A percentile compares a stretch with the other conserved stretches of the same genome.
Evolutionary conservation across 768 basidiomycete species (phyloP).

Genomic region (Amanita brunnescens): DNA sequence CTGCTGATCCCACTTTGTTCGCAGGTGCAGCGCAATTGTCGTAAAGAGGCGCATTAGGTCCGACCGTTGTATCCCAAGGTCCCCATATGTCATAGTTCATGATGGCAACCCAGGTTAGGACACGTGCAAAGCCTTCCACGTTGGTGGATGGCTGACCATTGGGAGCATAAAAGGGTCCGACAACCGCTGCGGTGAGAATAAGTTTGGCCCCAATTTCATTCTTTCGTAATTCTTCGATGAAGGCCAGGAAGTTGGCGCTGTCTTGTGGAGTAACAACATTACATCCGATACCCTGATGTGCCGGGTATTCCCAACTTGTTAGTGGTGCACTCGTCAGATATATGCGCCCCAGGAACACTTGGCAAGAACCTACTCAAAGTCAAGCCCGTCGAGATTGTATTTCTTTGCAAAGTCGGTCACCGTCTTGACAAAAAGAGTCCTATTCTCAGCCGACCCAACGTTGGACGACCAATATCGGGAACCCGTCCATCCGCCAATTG

Average conservation of each 20-base stretch:
- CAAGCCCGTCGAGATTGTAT: slow-evolving; percentile 53
- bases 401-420: slow-evolving; percentile 39
- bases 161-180: slow-evolving; percentile 31
- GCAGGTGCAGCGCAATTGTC: slow-evolving; percentile 60
- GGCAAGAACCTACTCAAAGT: slow-evolving; percentile 35
- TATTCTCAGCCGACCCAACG: slow-evolving; percentile 47
- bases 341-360: not conserved
- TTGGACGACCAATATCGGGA: slow-evolving; percentile 53
- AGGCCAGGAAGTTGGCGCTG: slow-evolving; percentile 68
- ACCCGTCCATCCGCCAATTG: slow-evolving; percentile 69
- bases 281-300: slow-evolving; percentile 57
- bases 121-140: slow-evolving; percentile 64
- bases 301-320: slow-evolving; percentile 83
- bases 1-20: slow-evolving; percentile 66
- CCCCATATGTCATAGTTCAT: slow-evolving; percentile 75
- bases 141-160: slow-evolving; percentile 51
- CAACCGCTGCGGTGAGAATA: slow-evolving; percentile 44
- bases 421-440: slow-evolving; percentile 57
- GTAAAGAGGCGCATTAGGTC: slow-evolving; percentile 85
- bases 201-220: slow-evolving; percentile 44
- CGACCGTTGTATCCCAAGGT: slow-evolving; percentile 53
- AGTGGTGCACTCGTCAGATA: not conserved
- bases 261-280: slow-evolving; percentile 59
- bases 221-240: slow-evolving; percentile 64
- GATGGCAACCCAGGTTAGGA: slow-evolving; percentile 44